Conservation (phyloP, 768 basidiomycete species). For the Rhodocollybia butyracea region DNA sequence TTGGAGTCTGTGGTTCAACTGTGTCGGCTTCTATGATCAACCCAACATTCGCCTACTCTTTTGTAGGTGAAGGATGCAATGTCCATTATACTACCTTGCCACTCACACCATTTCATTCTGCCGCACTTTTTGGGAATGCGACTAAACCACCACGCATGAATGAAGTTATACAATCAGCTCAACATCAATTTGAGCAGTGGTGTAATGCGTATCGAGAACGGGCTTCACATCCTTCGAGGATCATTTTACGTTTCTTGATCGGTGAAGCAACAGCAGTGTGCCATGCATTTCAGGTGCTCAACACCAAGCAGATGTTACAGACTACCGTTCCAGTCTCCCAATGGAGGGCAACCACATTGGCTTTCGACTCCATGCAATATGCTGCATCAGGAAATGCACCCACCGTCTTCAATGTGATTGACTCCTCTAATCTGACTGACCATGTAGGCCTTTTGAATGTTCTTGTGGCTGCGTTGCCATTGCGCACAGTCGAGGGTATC, state of each 20-base stretch:
- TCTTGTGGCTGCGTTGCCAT: constrained; percentile 25
- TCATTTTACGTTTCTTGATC: constrained; percentile 21
- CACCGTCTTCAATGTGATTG: constrained; percentile 33
- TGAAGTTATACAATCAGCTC: constrained; percentile 19
- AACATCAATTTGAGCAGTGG: constrained; percentile 25
- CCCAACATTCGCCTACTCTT: too few species aligned
- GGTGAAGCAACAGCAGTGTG: constrained; percentile 28
- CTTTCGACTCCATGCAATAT: constrained; percentile 25
- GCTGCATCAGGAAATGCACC: constrained; percentile 18
- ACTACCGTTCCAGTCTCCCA: constrained; percentile 16
- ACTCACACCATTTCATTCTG: constrained; percentile 27
- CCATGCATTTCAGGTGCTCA: constrained; percentile 16
- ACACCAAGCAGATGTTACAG: constrained; percentile 3
- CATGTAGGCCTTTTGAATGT: constrained; percentile 36
- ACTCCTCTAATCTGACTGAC: constrained; percentile 38
- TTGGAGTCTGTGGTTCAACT: constrained; percentile 23
- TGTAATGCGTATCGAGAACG: constrained; percentile 20
- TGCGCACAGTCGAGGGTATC: constrained; percentile 22
- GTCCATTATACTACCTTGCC: constrained; percentile 34
- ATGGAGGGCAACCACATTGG: constrained; percentile 22
- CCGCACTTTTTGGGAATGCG: constrained; percentile 17
- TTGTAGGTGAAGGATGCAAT: constrained; percentile 24
- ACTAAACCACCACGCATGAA: constrained; percentile 6
- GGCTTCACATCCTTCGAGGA: constrained; percentile 6
- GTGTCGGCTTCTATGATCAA: constrained; percentile 19